These are phyloP conservation scores for Cryptosporidium muris DNA, from an alignment of 169 alveolate species.

Conservation along the genomic window DNA sequence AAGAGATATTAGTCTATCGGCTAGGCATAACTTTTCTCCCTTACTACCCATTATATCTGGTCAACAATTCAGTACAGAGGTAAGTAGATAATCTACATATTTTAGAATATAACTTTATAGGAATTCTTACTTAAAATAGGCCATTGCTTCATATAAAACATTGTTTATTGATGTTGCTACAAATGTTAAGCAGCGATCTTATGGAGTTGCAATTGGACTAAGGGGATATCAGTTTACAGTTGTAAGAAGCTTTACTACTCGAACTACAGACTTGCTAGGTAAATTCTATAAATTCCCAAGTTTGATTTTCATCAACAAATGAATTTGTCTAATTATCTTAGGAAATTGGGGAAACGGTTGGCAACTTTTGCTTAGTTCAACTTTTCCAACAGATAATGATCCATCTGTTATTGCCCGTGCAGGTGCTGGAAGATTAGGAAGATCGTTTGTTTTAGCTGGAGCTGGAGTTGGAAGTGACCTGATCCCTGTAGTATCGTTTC, in stretches of 20 bases:
- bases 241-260: constrained; percentile 33
- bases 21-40: constrained; percentile 61
- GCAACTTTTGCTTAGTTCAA: constrained; percentile 51
- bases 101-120: not conserved
- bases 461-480: constrained; percentile 60
- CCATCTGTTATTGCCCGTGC: constrained; percentile 50
- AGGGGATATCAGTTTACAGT: constrained; percentile 70
- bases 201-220: constrained; percentile 59
- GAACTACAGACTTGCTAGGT: constrained; percentile 47
- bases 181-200: constrained; percentile 37
- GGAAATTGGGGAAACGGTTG: constrained; percentile 71
- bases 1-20: constrained; percentile 43
- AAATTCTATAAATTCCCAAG: no score
- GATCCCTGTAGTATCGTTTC: constrained; percentile 66
- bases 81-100: not conserved
- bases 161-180: constrained; percentile 57
- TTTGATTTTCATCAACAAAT: no score
- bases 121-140: constrained; percentile 1
- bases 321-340: no score
- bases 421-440: constrained; percentile 69
- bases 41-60: constrained; percentile 8
- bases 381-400: constrained; percentile 21
- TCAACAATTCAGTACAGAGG: constrained; percentile 68
- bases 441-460: constrained; percentile 69
- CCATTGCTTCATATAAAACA: constrained; percentile 66